phyloP scores from a whole-genome alignment of 2,329 filamentous ascomycete genomes.

The Lachnellula hyalina region DNA sequence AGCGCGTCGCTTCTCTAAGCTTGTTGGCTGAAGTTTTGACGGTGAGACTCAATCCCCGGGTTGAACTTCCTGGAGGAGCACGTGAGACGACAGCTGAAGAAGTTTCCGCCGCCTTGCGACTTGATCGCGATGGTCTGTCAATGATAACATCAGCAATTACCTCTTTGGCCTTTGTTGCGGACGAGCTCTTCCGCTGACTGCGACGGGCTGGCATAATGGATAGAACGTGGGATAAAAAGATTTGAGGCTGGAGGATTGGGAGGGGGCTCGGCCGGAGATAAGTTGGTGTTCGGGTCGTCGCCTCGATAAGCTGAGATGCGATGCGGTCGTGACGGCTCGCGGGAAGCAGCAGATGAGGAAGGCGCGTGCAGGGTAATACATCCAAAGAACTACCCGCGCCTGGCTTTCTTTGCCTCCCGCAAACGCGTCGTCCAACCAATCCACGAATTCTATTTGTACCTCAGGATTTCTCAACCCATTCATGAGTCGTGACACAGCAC shows the following conservation, averaged over 20 bases:
- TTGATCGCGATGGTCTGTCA: constrained; percentile 25
- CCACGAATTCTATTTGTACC: background rate
- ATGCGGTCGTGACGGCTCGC: constrained; percentile 1
- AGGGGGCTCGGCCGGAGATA: background rate
- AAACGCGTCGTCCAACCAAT: constrained; percentile 8
- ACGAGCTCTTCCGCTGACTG: constrained; percentile 23
- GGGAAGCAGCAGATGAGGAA: background rate
- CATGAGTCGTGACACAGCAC: too few species aligned
- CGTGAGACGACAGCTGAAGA: constrained; percentile 28
- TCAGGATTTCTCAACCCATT: too few species aligned
- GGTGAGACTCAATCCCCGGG: constrained; percentile 29
- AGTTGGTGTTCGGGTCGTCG: constrained; percentile 12
- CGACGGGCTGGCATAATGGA: constrained; percentile 26
- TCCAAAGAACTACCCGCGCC: constrained; percentile 2
- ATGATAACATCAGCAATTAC: constrained; percentile 24
- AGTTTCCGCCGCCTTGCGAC: constrained; percentile 25
- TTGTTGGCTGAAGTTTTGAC: constrained; percentile 32
- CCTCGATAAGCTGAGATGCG: constrained; percentile 18
- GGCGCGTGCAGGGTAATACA: background rate
- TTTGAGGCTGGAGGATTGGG: background rate
- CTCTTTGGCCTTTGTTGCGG: constrained; percentile 25
- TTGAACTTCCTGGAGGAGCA: constrained; percentile 20
- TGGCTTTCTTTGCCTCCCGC: background rate
- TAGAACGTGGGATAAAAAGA: background rate
- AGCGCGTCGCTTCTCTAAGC: constrained; percentile 28